Evolutionary conservation across 148 eudicot species (phyloP).

Genomic region (Chenopodium album): DNA sequence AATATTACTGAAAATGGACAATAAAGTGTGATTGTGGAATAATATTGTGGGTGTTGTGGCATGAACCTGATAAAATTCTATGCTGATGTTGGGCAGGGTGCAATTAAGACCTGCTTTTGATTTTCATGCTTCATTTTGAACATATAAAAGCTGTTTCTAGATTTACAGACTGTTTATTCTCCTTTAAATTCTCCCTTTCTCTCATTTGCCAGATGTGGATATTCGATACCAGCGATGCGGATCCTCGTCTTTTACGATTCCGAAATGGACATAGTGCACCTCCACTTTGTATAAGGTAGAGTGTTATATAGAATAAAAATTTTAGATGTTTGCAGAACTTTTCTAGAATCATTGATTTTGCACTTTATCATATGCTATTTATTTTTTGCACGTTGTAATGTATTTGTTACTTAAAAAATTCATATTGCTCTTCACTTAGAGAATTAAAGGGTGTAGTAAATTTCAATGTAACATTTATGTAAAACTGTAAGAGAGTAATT

Average conservation of each 20-base stretch:
- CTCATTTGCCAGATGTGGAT: slow-evolving; percentile 77
- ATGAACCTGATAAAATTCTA: neutral
- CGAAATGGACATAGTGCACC: slow-evolving; percentile 99
- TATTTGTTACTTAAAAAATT: neutral
- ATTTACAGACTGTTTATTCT: neutral
- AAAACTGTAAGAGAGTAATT: neutral
- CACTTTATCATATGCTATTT: neutral
- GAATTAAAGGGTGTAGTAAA: neutral
- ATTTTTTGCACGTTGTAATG: neutral
- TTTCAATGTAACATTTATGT: neutral
- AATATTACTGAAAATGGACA: neutral
- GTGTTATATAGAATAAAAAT: neutral
- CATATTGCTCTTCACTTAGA: neutral
- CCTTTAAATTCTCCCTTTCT: neutral
- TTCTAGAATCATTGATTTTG: neutral
- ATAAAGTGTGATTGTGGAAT: neutral
- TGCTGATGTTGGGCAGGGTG: neutral
- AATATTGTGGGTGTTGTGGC: neutral
- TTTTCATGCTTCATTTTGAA: neutral
- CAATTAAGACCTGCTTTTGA: neutral
- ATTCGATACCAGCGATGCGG: slow-evolving; percentile 89
- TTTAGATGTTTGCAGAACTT: neutral
- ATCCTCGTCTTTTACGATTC: slow-evolving; percentile 88
- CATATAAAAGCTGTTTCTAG: neutral
- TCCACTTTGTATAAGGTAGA: slow-evolving; percentile 82